A percentile compares a stretch with the other conserved stretches of the same genome.
These are phyloP conservation scores for Sphagnum contortum DNA, from an alignment of 225 moss, liverwort and hornwort genomes.

Conservation along the genomic window DNA sequence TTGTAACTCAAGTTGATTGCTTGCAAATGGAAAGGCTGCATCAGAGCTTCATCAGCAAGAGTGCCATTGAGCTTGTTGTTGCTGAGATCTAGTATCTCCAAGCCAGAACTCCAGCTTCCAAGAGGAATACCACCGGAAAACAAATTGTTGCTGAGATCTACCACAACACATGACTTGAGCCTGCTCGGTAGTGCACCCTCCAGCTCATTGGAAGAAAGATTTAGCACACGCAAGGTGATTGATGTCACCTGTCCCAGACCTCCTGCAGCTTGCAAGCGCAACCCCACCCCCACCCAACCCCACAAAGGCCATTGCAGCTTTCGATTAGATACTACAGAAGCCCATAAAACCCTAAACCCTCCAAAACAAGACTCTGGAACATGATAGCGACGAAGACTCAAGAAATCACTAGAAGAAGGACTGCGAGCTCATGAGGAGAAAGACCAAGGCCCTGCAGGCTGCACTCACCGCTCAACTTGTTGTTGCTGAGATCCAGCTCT, in stretches of 20 bases:
- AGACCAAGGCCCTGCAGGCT: constrained; percentile 21
- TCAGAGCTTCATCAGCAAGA: constrained; percentile 21
- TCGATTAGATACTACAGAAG: too few relatives aligned
- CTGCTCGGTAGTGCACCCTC: constrained; percentile 34
- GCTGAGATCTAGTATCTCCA: constrained; percentile 36
- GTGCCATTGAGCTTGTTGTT: constrained; percentile 35
- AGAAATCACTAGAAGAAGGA: background rate
- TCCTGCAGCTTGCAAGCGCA: constrained; percentile 14
- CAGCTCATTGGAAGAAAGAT: constrained; percentile 36
- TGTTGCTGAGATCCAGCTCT: constrained; percentile 45
- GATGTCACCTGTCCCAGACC: constrained; percentile 34
- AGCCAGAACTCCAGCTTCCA: constrained; percentile 38
- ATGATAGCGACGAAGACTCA: too few relatives aligned
- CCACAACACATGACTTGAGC: constrained; percentile 32
- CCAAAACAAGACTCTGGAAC: too few relatives aligned
- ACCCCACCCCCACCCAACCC: too few relatives aligned
- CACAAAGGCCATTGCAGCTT: too few relatives aligned
- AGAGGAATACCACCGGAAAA: constrained; percentile 29
- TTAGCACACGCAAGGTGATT: constrained; percentile 33
- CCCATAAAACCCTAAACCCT: too few relatives aligned
- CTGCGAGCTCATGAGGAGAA: background rate
- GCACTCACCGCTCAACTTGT: constrained; percentile 32
- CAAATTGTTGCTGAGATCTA: constrained; percentile 40
- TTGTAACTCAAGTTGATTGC: constrained; percentile 62
- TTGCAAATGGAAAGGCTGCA: constrained; percentile 31